These are phyloP conservation scores for Coniochaeta sp. DNA, from an alignment of 2,329 filamentous ascomycete species.

Conservation along the genomic window DNA sequence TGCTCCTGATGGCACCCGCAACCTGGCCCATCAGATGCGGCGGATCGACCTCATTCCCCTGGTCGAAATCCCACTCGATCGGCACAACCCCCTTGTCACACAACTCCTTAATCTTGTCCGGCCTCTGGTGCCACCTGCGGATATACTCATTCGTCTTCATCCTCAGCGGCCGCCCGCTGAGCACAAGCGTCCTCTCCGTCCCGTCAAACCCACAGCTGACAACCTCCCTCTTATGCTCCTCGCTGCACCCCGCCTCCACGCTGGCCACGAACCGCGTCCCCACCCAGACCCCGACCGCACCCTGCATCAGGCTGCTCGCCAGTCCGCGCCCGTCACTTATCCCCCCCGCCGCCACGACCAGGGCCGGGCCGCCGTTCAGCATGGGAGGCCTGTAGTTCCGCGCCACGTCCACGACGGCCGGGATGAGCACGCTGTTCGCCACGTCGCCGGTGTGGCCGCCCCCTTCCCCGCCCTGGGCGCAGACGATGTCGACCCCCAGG, in stretches of 20 bases:
- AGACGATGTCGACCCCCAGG: conserved; percentile 82
- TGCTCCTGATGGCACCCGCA: conserved; percentile 64
- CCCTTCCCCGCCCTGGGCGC: conserved; percentile 87
- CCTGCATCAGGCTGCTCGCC: conserved; percentile 78
- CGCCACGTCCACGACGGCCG: conserved; percentile 80
- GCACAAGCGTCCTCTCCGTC: conserved; percentile 73
- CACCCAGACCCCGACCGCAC: conserved; percentile 86
- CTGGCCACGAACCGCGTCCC: conserved; percentile 87
- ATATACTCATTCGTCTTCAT: conserved; percentile 81
- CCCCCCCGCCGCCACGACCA: conserved; percentile 86
- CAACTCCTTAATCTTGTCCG: conserved; percentile 66
- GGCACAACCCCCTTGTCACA: conserved; percentile 74
- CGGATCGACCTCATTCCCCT: conserved; percentile 73
- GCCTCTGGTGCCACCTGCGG: conserved; percentile 68
- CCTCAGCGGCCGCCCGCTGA: conserved; percentile 74
- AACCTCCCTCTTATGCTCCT: conserved; percentile 77
- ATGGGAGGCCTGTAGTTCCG: conserved; percentile 59
- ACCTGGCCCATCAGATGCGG: conserved; percentile 95
- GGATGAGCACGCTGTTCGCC: conserved; percentile 78
- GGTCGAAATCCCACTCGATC: conserved; percentile 73
- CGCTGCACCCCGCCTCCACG: conserved; percentile 71
- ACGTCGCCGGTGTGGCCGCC: conserved; percentile 90
- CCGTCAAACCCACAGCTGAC: conserved; percentile 72
- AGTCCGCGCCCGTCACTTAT: conserved; percentile 76
- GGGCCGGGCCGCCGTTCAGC: conserved; percentile 60